Conservation (phyloP, 192 early-diverging fungal species). For the Coemansia sp. region DNA sequence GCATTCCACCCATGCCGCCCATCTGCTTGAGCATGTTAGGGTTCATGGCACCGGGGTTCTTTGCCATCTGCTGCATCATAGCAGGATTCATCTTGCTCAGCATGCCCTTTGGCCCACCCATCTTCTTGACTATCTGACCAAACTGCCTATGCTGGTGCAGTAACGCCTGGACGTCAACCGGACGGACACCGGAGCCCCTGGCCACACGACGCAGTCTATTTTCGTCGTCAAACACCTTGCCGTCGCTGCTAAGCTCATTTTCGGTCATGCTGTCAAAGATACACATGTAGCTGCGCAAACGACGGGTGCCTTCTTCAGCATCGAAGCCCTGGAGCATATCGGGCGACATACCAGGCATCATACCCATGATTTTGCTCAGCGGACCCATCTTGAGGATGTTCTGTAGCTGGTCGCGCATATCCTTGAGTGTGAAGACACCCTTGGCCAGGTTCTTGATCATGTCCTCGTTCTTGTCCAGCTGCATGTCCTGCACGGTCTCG, state of each 20-base stretch:
- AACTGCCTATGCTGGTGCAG: conserved; percentile 74
- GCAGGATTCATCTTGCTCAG: conserved; percentile 66
- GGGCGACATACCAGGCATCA: conserved; percentile 74
- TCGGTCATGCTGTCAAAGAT: conserved; percentile 98
- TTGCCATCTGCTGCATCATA: conserved; percentile 60
- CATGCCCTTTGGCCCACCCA: conserved; percentile 89
- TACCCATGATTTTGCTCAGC: conserved; percentile 85
- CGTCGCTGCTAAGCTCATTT: conserved; percentile 82
- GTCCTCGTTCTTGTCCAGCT: conserved; percentile 81
- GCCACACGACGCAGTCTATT: conserved; percentile 78
- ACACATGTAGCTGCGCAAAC: conserved; percentile 75
- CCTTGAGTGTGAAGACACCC: conserved; percentile 85
- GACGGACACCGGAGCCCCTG: conserved; percentile 79
- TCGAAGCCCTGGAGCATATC: conserved; percentile 62
- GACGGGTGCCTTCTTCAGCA: conserved; percentile 61
- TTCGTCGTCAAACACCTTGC: conserved; percentile 75
- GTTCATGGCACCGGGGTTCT: conserved; percentile 66
- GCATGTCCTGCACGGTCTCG: conserved; percentile 86
- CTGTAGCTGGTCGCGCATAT: conserved; percentile 93
- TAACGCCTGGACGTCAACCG: conserved; percentile 83
- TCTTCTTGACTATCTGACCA: conserved; percentile 85
- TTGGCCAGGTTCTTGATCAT: conserved; percentile 89
- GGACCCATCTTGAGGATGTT: conserved; percentile 90
- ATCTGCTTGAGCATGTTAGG: conserved; percentile 80
- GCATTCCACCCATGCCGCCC: conserved; percentile 60